Evolutionary conservation across 495 filamentous ascomycete genomes (phyloP).

Genomic region (Durotheca rogersii): DNA sequence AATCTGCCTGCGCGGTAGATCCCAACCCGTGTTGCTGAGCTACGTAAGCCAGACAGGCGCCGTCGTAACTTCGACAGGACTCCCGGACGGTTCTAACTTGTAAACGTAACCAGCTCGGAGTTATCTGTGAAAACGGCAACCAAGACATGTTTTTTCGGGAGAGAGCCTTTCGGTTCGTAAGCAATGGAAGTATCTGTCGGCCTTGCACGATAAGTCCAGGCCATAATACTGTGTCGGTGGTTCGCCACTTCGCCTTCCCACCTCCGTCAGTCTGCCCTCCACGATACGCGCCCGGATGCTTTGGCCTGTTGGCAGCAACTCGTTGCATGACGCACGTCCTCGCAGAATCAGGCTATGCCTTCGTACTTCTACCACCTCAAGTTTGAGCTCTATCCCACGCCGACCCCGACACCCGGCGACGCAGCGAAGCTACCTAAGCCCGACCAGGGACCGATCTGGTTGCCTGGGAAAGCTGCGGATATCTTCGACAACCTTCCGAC

Average conservation of each 20-base stretch:
- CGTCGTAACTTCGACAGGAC: too few species aligned
- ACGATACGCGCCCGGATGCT: conserved; percentile 21
- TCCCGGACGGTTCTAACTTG: too few species aligned
- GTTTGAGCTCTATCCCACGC: conserved; percentile 73
- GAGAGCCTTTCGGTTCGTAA: neutral
- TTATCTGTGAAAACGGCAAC: too few species aligned
- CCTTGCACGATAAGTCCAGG: neutral
- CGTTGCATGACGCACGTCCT: neutral
- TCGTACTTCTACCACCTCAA: conserved; percentile 90
- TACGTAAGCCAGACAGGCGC: too few species aligned
- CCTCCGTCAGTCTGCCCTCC: conserved; percentile 8
- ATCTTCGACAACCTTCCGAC: conserved; percentile 51
- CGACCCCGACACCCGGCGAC: conserved; percentile 32
- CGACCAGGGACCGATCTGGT: conserved; percentile 35
- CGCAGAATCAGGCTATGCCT: conserved; percentile 54
- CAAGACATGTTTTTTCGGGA: neutral
- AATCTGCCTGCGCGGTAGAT: too few species aligned
- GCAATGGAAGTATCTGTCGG: conserved; percentile 15
- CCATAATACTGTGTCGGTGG: conserved; percentile 2
- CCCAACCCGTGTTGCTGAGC: too few species aligned
- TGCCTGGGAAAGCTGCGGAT: conserved; percentile 36
- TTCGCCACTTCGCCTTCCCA: too few species aligned
- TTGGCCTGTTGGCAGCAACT: neutral
- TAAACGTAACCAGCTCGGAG: too few species aligned
- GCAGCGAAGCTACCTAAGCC: conserved; percentile 8